These are phyloP conservation scores for Trypanosoma grayi DNA, from an alignment of 208 protist genomes.

Conservation along the genomic window DNA sequence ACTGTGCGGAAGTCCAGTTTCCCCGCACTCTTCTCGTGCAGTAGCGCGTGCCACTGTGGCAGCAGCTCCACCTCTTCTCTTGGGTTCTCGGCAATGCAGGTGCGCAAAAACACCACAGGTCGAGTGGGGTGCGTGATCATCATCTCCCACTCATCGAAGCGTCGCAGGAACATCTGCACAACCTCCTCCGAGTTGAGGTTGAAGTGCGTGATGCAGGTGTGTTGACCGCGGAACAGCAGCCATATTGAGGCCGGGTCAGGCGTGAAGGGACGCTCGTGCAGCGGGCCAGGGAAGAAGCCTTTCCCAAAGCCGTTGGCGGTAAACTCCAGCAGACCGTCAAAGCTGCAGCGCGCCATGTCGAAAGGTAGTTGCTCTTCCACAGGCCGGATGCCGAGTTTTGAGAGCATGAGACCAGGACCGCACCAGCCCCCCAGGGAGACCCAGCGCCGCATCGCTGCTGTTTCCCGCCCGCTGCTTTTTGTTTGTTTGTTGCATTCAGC, in stretches of 20 bases:
- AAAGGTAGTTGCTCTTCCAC: slow-evolving; percentile 60
- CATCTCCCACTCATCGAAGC: slow-evolving; percentile 56
- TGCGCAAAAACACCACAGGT: slow-evolving; percentile 75
- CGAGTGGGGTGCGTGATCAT: slow-evolving; percentile 25
- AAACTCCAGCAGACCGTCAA: slow-evolving; percentile 75
- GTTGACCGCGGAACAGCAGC: slow-evolving; percentile 73
- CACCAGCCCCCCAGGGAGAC: slow-evolving; percentile 85
- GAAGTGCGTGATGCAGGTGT: slow-evolving; percentile 83
- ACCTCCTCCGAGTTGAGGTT: slow-evolving; percentile 65
- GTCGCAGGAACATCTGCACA: slow-evolving; percentile 41
- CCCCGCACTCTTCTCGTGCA: slow-evolving; percentile 39
- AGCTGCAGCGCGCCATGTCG: slow-evolving; percentile 78
- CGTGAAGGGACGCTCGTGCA: slow-evolving; percentile 21
- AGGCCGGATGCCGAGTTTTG: slow-evolving; percentile 57
- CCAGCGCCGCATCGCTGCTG: slow-evolving; percentile 55
- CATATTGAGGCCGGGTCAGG: slow-evolving; percentile 69
- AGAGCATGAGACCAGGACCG: slow-evolving; percentile 72
- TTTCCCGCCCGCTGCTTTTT: neutral
- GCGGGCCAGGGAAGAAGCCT: slow-evolving; percentile 33
- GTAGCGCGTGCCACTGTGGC: slow-evolving; percentile 45
- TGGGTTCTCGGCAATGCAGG: slow-evolving; percentile 61
- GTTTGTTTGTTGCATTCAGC: neutral
- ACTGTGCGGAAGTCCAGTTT: slow-evolving; percentile 65
- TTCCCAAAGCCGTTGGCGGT: slow-evolving; percentile 40
- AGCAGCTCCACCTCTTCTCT: slow-evolving; percentile 60